phyloP scores from a whole-genome alignment of 345 rosid species.

The Melastoma malabathricum region DNA sequence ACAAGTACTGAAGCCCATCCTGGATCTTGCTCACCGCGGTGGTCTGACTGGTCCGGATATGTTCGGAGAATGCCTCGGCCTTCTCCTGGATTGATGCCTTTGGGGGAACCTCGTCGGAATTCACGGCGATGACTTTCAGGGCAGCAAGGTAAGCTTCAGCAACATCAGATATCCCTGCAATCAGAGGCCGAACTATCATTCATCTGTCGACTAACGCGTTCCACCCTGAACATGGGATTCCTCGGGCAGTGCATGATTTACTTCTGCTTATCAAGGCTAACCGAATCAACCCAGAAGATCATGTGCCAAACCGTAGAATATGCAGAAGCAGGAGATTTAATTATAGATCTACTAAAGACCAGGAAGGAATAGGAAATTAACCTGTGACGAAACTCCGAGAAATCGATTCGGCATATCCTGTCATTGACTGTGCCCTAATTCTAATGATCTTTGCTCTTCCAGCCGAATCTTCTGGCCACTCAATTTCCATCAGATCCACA shows the following conservation, averaged over 20 bases:
- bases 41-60: slow-evolving; percentile 4
- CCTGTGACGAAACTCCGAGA: slow-evolving; percentile 85
- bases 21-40: slow-evolving; percentile 6
- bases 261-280: too few species aligned
- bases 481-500: slow-evolving; percentile 30
- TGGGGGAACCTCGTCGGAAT: background rate
- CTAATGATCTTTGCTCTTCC: slow-evolving; percentile 79
- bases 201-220: too few species aligned
- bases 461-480: slow-evolving; percentile 87
- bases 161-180: slow-evolving; percentile 79
- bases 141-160: slow-evolving; percentile 47
- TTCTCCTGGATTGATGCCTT: slow-evolving; percentile 7
- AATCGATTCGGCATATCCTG: slow-evolving; percentile 59
- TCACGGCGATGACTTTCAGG: slow-evolving; percentile 1
- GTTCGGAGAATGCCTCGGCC: slow-evolving; percentile 8
- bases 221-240: too few species aligned
- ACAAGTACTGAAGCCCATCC: slow-evolving; percentile 8
- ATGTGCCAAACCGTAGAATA: too few species aligned
- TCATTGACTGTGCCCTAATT: slow-evolving; percentile 56
- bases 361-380: slow-evolving; percentile 13
- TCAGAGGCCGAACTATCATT: background rate
- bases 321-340: too few species aligned
- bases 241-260: too few species aligned
- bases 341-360: background rate
- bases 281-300: too few species aligned